A percentile compares a stretch with the other conserved stretches of the same genome.
phyloP scores from a whole-genome alignment of 2,329 filamentous ascomycete genomes.

The Fusarium sp. region DNA sequence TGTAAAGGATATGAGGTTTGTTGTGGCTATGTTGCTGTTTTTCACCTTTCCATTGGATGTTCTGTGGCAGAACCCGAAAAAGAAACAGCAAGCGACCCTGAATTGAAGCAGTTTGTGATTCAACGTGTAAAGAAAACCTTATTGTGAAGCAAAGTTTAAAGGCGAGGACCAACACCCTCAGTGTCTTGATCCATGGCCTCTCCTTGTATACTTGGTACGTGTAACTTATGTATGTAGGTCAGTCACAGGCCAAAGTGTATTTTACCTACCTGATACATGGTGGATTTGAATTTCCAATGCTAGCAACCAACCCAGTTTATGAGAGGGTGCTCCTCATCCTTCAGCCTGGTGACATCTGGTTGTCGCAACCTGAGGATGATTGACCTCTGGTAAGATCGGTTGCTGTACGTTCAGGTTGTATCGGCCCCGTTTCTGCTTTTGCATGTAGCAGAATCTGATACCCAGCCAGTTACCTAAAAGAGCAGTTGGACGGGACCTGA shows the following conservation, averaged over 20 bases:
- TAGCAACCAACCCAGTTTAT: too few species aligned
- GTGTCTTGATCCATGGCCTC: too few species aligned
- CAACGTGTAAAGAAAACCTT: background rate
- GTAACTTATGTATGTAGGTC: background rate
- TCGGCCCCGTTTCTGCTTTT: conserved; percentile 30
- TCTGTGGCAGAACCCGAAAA: conserved; percentile 8
- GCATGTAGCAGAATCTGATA: conserved; percentile 33
- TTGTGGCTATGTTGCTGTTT: conserved; percentile 14
- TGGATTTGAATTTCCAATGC: background rate
- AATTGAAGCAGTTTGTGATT: conserved; percentile 4
- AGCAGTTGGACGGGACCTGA: conserved; percentile 21
- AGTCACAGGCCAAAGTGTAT: too few species aligned
- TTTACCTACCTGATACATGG: background rate
- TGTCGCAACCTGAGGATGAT: conserved; percentile 5
- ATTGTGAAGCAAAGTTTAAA: background rate
- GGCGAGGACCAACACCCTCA: background rate
- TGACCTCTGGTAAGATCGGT: background rate
- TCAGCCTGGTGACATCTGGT: conserved; percentile 2
- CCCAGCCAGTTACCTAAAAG: conserved; percentile 32
- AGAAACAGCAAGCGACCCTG: conserved; percentile 7
- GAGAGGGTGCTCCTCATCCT: background rate
- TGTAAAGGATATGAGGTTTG: conserved; percentile 4
- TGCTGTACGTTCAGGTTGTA: background rate
- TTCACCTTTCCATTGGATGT: conserved; percentile 1
- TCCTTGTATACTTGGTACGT: background rate